Conservation (phyloP, 306 rosid species). For the Vigna trinervia region DNA sequence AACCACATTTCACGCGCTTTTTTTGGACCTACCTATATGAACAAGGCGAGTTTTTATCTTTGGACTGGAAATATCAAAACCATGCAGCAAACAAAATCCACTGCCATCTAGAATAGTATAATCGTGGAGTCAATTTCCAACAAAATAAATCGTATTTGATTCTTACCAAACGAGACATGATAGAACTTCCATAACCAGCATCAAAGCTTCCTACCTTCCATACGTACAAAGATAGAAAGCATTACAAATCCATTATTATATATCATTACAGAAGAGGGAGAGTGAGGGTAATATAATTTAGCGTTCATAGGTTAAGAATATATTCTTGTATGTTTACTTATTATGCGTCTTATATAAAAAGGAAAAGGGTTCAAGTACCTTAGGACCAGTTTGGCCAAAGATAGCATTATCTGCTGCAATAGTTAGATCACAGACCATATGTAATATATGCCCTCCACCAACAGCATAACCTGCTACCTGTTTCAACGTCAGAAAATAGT, state of each 20-base stretch:
- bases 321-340: slow-evolving; percentile 24
- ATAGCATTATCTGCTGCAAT: slow-evolving; percentile 92
- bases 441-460: slow-evolving; percentile 91
- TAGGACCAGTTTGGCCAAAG: slow-evolving; percentile 98
- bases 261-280: neutral
- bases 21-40: slow-evolving; percentile 77
- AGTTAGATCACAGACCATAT: slow-evolving; percentile 92
- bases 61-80: slow-evolving; percentile 14
- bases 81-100: slow-evolving; percentile 12
- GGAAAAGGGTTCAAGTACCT: slow-evolving; percentile 57
- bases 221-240: slow-evolving; percentile 12
- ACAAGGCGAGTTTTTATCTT: slow-evolving; percentile 4
- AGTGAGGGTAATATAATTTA: neutral
- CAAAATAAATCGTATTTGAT: slow-evolving; percentile 16
- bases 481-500: slow-evolving; percentile 33
- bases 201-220: slow-evolving; percentile 95
- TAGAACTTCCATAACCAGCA: slow-evolving; percentile 98
- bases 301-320: neutral
- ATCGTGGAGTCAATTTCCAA: neutral
- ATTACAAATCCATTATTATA: neutral
- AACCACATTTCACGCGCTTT: slow-evolving; percentile 97
- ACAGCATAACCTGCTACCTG: slow-evolving; percentile 96
- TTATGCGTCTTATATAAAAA: slow-evolving; percentile 3
- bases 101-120: slow-evolving; percentile 4
- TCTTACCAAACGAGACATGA: slow-evolving; percentile 91